Percentiles rank a stretch among this genome's conserved stretches.
These are phyloP conservation scores for Pseudopithomyces chartarum DNA, from an alignment of 2,329 filamentous ascomycete genomes.

Conservation along the genomic window DNA sequence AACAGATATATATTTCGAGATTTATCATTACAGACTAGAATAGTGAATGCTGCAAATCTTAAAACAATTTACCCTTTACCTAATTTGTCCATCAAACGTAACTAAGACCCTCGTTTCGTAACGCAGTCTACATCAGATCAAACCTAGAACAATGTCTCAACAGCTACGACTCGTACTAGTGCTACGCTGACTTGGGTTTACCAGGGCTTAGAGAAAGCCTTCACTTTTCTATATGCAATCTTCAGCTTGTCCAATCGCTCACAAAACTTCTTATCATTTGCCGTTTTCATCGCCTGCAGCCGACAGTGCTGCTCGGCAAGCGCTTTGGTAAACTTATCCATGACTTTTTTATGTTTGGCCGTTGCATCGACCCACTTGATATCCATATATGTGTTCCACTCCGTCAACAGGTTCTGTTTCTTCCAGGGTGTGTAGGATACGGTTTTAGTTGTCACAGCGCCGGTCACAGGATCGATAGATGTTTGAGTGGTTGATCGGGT, in stretches of 20 bases:
- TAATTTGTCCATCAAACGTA: too few relatives aligned
- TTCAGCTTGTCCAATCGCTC: not conserved
- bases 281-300: not conserved
- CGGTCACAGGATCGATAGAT: not conserved
- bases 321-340: not conserved
- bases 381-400: conserved; percentile 15
- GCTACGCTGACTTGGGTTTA: too few relatives aligned
- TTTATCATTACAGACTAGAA: too few relatives aligned
- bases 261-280: not conserved
- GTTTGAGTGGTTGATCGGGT: not conserved
- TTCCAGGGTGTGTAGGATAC: conserved; percentile 2
- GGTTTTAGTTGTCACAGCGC: not conserved
- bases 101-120: too few relatives aligned
- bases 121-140: too few relatives aligned
- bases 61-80: too few relatives aligned
- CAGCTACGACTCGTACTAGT: too few relatives aligned
- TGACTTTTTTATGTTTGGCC: conserved; percentile 4
- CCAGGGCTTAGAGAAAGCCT: conserved; percentile 2
- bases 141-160: too few relatives aligned
- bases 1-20: too few relatives aligned
- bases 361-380: conserved; percentile 2
- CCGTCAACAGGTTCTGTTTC: not conserved
- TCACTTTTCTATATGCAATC: not conserved
- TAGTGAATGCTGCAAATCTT: too few relatives aligned
- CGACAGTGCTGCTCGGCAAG: conserved; percentile 1